Percentiles rank a stretch among this genome's conserved stretches.
These are phyloP conservation scores for Sporormia fimetaria DNA, from an alignment of 495 filamentous ascomycete genomes.

Conservation along the genomic window DNA sequence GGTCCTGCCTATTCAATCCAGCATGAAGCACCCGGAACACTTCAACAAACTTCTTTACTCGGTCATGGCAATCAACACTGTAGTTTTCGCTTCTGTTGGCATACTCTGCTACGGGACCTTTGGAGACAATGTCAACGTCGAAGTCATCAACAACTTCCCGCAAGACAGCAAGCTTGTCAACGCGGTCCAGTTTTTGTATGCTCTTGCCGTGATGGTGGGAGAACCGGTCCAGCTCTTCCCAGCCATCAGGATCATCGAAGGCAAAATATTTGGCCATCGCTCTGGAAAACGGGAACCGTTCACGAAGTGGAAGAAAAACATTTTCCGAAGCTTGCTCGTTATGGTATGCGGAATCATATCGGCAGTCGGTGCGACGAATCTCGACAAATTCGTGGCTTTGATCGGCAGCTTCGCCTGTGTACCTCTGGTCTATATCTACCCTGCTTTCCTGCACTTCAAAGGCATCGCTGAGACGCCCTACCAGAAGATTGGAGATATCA, in stretches of 20 bases:
- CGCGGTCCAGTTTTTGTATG: constrained; percentile 54
- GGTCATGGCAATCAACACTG: constrained; percentile 52
- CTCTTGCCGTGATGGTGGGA: constrained; percentile 49
- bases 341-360: constrained; percentile 41
- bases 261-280: constrained; percentile 38
- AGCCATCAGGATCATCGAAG: constrained; percentile 50
- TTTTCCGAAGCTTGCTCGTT: constrained; percentile 41
- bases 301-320: constrained; percentile 60
- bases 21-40: constrained; percentile 48
- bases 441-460: constrained; percentile 47
- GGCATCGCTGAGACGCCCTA: constrained; percentile 42
- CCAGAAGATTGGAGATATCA: constrained; percentile 41
- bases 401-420: constrained; percentile 53
- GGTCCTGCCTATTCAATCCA: constrained; percentile 52
- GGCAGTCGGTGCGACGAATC: constrained; percentile 44
- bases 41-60: constrained; percentile 47
- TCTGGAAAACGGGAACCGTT: constrained; percentile 44
- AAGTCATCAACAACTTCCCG: constrained; percentile 55
- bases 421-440: constrained; percentile 39
- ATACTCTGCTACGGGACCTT: constrained; percentile 55
- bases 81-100: constrained; percentile 52
- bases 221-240: constrained; percentile 56
- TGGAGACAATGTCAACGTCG: constrained; percentile 44
- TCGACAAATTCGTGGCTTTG: constrained; percentile 54
- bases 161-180: constrained; percentile 52